Evolutionary conservation across 2,329 filamentous ascomycete genomes (phyloP).

Genomic region (Thermothelomyces thermophilus): DNA sequence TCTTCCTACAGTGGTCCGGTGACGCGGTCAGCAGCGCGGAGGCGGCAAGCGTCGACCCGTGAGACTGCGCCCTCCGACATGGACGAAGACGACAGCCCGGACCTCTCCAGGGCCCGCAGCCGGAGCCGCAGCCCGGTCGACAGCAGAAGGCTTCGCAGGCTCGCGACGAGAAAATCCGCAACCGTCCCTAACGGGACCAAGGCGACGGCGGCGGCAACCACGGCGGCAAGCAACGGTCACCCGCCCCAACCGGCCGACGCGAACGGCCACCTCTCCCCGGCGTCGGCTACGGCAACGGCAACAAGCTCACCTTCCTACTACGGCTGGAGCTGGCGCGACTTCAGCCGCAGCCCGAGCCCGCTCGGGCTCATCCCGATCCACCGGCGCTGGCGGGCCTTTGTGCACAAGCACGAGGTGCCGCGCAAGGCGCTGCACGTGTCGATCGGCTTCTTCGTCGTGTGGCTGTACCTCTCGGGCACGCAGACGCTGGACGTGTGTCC

Average conservation of each 20-base stretch:
- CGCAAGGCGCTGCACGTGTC: constrained; percentile 90
- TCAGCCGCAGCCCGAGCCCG: constrained; percentile 87
- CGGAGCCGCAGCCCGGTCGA: constrained; percentile 64
- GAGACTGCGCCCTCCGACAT: constrained; percentile 54
- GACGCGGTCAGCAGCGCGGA: constrained; percentile 67
- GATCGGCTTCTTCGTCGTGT: constrained; percentile 88
- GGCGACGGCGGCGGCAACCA: constrained; percentile 13
- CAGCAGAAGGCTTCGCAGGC: constrained; percentile 43
- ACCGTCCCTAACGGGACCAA: constrained; percentile 11
- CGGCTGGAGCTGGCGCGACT: constrained; percentile 75
- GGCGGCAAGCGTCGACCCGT: constrained; percentile 47
- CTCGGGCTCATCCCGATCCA: constrained; percentile 94
- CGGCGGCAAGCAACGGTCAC: constrained; percentile 13
- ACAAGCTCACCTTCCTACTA: constrained; percentile 31
- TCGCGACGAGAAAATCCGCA: constrained; percentile 37
- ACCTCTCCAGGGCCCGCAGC: constrained; percentile 57
- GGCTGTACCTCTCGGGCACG: constrained; percentile 72
- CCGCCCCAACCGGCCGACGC: constrained; percentile 8
- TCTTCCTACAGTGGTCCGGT: constrained; percentile 60
- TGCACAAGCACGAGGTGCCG: constrained; percentile 95
- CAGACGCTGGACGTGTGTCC: constrained; percentile 76
- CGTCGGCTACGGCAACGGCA: constrained; percentile 41
- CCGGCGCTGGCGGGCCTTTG: constrained; percentile 80
- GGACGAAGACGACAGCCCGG: constrained; percentile 45
- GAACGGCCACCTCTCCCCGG: constrained; percentile 67